phyloP scores from a whole-genome alignment of 805 yeast species.

The Candida morakotiae region DNA sequence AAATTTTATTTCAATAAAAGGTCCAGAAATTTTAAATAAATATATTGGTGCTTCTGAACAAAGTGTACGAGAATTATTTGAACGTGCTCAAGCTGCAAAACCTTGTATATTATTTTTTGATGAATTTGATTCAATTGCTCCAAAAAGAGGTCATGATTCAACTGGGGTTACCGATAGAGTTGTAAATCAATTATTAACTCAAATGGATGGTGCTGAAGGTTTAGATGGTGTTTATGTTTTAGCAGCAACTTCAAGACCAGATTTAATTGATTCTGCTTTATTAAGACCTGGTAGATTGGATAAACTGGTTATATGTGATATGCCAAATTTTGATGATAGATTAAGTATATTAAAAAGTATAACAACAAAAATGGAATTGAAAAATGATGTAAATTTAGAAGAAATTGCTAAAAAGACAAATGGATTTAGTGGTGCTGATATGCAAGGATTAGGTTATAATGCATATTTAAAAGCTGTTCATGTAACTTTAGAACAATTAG shows the following conservation, averaged over 20 bases:
- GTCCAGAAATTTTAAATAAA: slow-evolving; percentile 92
- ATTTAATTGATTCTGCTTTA: slow-evolving; percentile 89
- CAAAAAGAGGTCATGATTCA: slow-evolving; percentile 96
- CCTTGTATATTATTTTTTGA: slow-evolving; percentile 93
- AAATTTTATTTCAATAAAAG: slow-evolving; percentile 89
- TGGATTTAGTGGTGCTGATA: slow-evolving; percentile 92
- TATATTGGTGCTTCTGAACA: slow-evolving; percentile 98
- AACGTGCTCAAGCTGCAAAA: slow-evolving; percentile 89
- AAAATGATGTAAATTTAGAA: slow-evolving; percentile 45
- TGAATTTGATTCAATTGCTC: slow-evolving; percentile 96
- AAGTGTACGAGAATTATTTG: slow-evolving; percentile 87
- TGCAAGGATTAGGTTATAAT: slow-evolving; percentile 88
- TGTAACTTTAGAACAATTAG: slow-evolving; percentile 51
- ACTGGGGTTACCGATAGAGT: slow-evolving; percentile 98
- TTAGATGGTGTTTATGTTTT: slow-evolving; percentile 93
- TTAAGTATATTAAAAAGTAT: slow-evolving; percentile 64
- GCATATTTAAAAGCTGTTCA: slow-evolving; percentile 88
- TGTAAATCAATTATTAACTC: slow-evolving; percentile 93
- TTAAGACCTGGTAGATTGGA: slow-evolving; percentile 95
- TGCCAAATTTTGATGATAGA: slow-evolving; percentile 72
- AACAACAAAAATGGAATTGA: slow-evolving; percentile 56
- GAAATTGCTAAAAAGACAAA: slow-evolving; percentile 55
- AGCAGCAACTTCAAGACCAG: slow-evolving; percentile 96
- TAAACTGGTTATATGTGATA: slow-evolving; percentile 83
- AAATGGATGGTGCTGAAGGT: slow-evolving; percentile 99